phyloP scores from a whole-genome alignment of 768 basidiomycete species.

The Auricularia cornea region DNA sequence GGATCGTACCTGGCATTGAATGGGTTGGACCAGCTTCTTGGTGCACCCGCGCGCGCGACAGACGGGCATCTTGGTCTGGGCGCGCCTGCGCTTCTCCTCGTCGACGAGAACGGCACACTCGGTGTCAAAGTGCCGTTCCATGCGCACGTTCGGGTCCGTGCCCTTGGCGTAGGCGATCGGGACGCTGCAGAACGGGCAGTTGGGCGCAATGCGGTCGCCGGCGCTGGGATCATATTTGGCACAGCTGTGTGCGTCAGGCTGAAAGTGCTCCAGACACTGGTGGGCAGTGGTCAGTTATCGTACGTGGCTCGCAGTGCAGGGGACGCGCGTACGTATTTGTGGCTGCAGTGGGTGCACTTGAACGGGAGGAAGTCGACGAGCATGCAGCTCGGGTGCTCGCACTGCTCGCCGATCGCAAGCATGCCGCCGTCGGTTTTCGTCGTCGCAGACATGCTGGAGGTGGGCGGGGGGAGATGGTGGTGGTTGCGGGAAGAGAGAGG shows the following conservation, averaged over 20 bases:
- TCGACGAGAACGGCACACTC: constrained; percentile 69
- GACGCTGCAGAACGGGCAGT: constrained; percentile 68
- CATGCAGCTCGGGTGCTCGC: constrained; percentile 54
- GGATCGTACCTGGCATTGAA: constrained; percentile 57
- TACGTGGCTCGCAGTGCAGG: neutral
- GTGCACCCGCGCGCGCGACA: constrained; percentile 49
- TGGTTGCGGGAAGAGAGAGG: neutral
- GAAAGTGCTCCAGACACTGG: constrained; percentile 77
- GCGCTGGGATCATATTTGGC: constrained; percentile 61
- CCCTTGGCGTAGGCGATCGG: constrained; percentile 70
- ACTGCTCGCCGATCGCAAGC: constrained; percentile 62
- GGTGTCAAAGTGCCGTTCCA: constrained; percentile 63
- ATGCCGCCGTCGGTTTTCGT: constrained; percentile 31
- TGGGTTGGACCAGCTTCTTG: constrained; percentile 67
- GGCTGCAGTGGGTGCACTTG: constrained; percentile 72
- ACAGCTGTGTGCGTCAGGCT: constrained; percentile 58
- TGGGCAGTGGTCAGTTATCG: constrained; percentile 11
- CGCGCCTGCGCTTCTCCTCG: constrained; percentile 30
- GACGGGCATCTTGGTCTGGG: constrained; percentile 47
- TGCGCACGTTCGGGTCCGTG: constrained; percentile 71
- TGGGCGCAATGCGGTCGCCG: constrained; percentile 67
- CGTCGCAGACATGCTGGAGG: constrained; percentile 5
- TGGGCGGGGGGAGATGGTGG: constrained; percentile 15
- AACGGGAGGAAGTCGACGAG: constrained; percentile 81
- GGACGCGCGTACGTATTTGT: constrained; percentile 9